These are phyloP conservation scores for Naegleria lovaniensis DNA, from an alignment of 208 protist species.

Conservation along the genomic window DNA sequence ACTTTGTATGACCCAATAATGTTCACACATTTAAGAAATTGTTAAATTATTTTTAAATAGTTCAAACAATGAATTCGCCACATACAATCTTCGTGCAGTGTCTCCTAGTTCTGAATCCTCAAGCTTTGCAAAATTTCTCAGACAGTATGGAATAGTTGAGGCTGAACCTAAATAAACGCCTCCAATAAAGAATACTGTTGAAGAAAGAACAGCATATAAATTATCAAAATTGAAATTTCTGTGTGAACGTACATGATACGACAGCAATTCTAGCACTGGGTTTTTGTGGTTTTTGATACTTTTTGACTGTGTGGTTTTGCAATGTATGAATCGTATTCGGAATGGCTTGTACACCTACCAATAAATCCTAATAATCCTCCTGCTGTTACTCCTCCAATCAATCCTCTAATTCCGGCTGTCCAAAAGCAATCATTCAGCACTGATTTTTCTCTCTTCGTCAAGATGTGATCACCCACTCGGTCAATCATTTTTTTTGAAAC, in stretches of 20 bases:
- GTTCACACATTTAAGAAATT: no score
- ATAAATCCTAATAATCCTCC: neutral
- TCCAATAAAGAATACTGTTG: neutral
- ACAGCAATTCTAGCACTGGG: neutral
- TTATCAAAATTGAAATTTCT: neutral
- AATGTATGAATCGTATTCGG: no score
- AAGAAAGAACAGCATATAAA: neutral
- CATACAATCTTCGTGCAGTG: neutral
- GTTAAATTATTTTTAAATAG: neutral
- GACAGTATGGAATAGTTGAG: neutral
- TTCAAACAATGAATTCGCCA: neutral
- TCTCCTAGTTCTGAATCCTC: neutral
- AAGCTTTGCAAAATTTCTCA: neutral
- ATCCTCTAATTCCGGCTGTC: neutral
- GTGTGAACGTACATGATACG: neutral
- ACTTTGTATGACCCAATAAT: neutral
- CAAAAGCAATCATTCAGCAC: neutral
- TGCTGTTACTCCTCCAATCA: neutral
- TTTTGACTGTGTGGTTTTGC: neutral
- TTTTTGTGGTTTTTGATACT: constrained; percentile 4
- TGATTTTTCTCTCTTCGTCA: neutral
- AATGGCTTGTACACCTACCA: neutral
- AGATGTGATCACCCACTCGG: neutral
- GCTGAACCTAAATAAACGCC: neutral
- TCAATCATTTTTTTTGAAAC: neutral